Evolutionary conservation across 1,139 yeast species (phyloP).

Genomic region (Yamadazyma dendronema): DNA sequence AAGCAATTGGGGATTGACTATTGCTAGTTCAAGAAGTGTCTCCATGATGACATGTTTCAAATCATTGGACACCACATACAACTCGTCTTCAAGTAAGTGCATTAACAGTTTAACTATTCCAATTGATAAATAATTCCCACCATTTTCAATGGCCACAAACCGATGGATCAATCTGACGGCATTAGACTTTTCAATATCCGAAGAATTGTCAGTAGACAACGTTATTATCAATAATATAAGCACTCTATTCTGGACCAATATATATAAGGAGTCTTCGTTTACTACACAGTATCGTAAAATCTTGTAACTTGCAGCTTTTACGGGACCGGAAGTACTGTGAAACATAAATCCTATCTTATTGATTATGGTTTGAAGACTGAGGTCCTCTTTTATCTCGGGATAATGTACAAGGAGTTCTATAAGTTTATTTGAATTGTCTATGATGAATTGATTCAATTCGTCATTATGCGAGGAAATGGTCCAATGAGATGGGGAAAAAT

Average conservation of each 20-base stretch:
- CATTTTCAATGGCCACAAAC: slow-evolving; percentile 57
- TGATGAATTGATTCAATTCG: slow-evolving; percentile 22
- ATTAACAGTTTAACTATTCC: slow-evolving; percentile 74
- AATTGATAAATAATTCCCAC: slow-evolving; percentile 54
- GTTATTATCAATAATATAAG: slow-evolving; percentile 66
- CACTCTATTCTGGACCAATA: slow-evolving; percentile 49
- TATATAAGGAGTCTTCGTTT: slow-evolving; percentile 48
- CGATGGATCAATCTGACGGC: slow-evolving; percentile 71
- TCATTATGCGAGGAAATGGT: slow-evolving; percentile 3
- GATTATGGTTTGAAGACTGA: slow-evolving; percentile 62
- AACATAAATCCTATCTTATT: slow-evolving; percentile 61
- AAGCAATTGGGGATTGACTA: slow-evolving; percentile 59
- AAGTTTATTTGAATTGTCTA: slow-evolving; percentile 62
- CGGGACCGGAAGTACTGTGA: slow-evolving; percentile 56
- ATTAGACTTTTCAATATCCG: slow-evolving; percentile 69
- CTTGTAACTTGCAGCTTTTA: slow-evolving; percentile 74
- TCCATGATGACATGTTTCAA: slow-evolving; percentile 35
- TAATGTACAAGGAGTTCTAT: slow-evolving; percentile 55
- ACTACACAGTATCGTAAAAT: slow-evolving; percentile 65
- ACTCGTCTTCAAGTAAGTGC: slow-evolving; percentile 55
- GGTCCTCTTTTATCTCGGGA: slow-evolving; percentile 64
- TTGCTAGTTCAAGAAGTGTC: slow-evolving; percentile 68
- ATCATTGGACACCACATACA: slow-evolving; percentile 7
- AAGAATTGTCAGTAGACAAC: slow-evolving; percentile 51
- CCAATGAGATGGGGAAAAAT: slow-evolving; percentile 9